phyloP scores from a whole-genome alignment of 2,329 filamentous ascomycete species.

The Triangularia verruculosa region DNA sequence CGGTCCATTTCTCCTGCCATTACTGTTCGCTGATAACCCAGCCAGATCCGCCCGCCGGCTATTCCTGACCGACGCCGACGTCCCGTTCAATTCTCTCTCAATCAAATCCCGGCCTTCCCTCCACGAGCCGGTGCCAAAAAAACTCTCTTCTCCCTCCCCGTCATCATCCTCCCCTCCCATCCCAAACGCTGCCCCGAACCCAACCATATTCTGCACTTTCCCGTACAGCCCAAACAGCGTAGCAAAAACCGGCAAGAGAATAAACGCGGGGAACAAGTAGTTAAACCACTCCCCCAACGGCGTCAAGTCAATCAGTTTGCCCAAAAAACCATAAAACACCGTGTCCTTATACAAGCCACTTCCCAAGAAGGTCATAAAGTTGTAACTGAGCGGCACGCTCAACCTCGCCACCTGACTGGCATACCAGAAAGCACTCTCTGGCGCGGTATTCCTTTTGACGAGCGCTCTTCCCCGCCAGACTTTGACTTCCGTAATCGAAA shows the following conservation, averaged over 20 bases:
- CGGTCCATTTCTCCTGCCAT: slow-evolving; percentile 34
- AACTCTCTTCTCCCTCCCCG: slow-evolving; percentile 52
- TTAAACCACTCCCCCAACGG: slow-evolving; percentile 81
- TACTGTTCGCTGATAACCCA: slow-evolving; percentile 28
- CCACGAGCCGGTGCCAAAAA: slow-evolving; percentile 78
- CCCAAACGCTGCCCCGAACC: slow-evolving; percentile 73
- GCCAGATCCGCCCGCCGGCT: slow-evolving; percentile 42
- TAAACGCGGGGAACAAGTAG: slow-evolving; percentile 81
- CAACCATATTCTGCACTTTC: slow-evolving; percentile 70
- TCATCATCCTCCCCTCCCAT: slow-evolving; percentile 57
- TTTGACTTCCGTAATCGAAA: slow-evolving; percentile 85
- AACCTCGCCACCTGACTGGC: slow-evolving; percentile 87
- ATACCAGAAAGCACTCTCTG: slow-evolving; percentile 95
- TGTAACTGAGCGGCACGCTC: slow-evolving; percentile 90
- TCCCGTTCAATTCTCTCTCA: slow-evolving; percentile 74
- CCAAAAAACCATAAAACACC: slow-evolving; percentile 84
- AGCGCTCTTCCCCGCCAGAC: slow-evolving; percentile 96
- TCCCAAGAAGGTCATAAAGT: slow-evolving; percentile 89
- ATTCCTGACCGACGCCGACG: slow-evolving; percentile 47
- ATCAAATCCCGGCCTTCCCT: slow-evolving; percentile 88
- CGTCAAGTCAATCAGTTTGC: slow-evolving; percentile 77
- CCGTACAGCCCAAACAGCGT: slow-evolving; percentile 89
- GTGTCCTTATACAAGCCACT: slow-evolving; percentile 68
- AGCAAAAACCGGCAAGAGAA: slow-evolving; percentile 80
- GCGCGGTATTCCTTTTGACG: slow-evolving; percentile 85